Evolutionary conservation across 192 early-diverging fungal genomes (phyloP), one percentile per base, ranked within the genome.

Genomic region (Coemansia sp.): DNA sequence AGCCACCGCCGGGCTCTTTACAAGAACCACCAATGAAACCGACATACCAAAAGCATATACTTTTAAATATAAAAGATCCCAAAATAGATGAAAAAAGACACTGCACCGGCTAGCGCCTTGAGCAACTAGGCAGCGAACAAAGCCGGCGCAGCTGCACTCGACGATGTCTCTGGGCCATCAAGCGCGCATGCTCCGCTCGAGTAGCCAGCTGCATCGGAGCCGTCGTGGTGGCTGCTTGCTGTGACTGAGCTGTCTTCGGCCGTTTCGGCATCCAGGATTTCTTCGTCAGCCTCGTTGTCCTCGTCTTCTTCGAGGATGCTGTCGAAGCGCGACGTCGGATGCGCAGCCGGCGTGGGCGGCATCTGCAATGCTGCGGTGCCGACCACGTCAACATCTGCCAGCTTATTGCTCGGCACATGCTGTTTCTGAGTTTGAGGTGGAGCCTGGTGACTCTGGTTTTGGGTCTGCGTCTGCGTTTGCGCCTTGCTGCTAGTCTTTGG

Each of bases 221-320:
- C 29, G 28, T 32, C 60, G 32, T 24, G 20, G 60, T 56, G 47
- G 16, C 47, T 48, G n/a, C 22, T 18, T 52, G 51, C 55, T 16
- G 48, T 34, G 55, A 35, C 3, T 53, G 29, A 42, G 61, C 16
- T 32, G 27, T 30, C 60, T 20, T 64, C 61, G 0, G 53, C 62
- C n/a, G n/a, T n/a, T n/a, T n/a, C n/a, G n/a, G n/a, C n/a, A 25
- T 71, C 61, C 30, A 67, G 61, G 20, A 65, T 61, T 47, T 54
- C 73, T 50, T 77, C 74, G 54, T 77, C 69, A 18, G 56, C 58
- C 47, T 78, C 75, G 20, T 60, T 54, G 51, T 78, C 75, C 66
- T 78, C 75, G 60, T 78, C 75, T 23, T 78, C 75, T 48, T 78
- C 75, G 39, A 78, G 60, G 50, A 78, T 78, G 60, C 75, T 78